Evolutionary conservation across 2,329 filamentous ascomycete genomes (phyloP).

Genomic region (Colletotrichum sp.): DNA sequence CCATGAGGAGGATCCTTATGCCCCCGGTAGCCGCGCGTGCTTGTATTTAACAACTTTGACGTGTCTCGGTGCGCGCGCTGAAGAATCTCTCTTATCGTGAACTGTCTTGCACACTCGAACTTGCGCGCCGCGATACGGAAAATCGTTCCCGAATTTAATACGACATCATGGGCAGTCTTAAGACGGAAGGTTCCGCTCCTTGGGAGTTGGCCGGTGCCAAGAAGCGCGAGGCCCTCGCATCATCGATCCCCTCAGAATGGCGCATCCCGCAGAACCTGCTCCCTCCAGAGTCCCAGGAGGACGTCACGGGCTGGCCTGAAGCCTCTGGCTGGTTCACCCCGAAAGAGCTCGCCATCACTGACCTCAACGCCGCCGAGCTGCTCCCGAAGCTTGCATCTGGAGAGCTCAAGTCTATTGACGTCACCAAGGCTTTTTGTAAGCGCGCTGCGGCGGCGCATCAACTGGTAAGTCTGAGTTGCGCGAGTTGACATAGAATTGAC

Average conservation of each 20-base stretch:
- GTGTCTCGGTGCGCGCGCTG: background rate
- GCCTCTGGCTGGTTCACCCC: slow-evolving; percentile 63
- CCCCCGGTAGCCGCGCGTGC: background rate
- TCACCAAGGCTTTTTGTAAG: slow-evolving; percentile 60
- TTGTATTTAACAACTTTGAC: slow-evolving; percentile 9
- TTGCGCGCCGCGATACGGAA: background rate
- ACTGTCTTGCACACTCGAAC: background rate
- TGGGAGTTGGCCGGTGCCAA: slow-evolving; percentile 48
- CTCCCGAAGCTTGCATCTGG: slow-evolving; percentile 39
- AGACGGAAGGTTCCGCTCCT: background rate
- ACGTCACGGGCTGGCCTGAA: slow-evolving; percentile 62
- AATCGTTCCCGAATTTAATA: background rate
- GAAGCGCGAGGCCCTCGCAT: slow-evolving; percentile 45
- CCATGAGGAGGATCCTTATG: background rate
- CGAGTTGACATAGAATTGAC: background rate
- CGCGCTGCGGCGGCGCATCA: slow-evolving; percentile 43
- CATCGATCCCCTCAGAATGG: slow-evolving; percentile 64
- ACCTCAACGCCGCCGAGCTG: slow-evolving; percentile 34
- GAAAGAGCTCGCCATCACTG: slow-evolving; percentile 43
- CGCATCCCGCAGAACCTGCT: slow-evolving; percentile 56
- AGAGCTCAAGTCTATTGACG: slow-evolving; percentile 45
- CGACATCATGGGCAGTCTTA: slow-evolving; percentile 13
- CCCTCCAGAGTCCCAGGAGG: slow-evolving; percentile 56
- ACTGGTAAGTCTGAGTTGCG: background rate
- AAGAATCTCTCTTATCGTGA: background rate